Percentiles rank a stretch among this genome's conserved stretches.
Evolutionary conservation across 2,329 filamentous ascomycete genomes (phyloP).

Genomic region (Bipolaris victoriae): DNA sequence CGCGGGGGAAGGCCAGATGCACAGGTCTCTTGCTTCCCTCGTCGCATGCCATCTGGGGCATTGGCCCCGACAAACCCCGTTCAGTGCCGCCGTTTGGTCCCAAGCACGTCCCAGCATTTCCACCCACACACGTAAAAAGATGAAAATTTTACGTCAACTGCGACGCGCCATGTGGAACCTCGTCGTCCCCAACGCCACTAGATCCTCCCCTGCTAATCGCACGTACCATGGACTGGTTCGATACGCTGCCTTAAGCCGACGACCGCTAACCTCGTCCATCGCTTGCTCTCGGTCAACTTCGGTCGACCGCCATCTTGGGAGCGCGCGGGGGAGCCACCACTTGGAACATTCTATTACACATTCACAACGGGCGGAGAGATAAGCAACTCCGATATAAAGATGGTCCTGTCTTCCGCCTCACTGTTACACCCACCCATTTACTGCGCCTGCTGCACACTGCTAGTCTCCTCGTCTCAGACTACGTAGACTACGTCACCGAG

Average conservation of each 20-base stretch:
- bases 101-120: constrained; percentile 30
- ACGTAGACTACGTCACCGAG: constrained; percentile 11
- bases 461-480: constrained; percentile 4
- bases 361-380: constrained; percentile 22
- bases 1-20: not conserved
- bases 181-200: constrained; percentile 17
- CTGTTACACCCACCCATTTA: not conserved
- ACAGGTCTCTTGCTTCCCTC: not conserved
- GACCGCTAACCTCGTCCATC: constrained; percentile 6
- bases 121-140: constrained; percentile 20
- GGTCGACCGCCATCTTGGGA: constrained; percentile 19
- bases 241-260: constrained; percentile 4
- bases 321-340: constrained; percentile 16
- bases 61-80: not conserved
- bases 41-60: not conserved
- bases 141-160: constrained; percentile 44
- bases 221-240: constrained; percentile 15
- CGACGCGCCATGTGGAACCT: constrained; percentile 37
- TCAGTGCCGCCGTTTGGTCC: constrained; percentile 14
- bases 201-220: not conserved
- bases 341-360: constrained; percentile 31
- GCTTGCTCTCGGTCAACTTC: constrained; percentile 20
- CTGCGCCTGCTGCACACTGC: constrained; percentile 3
- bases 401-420: constrained; percentile 2
- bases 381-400: constrained; percentile 23